A percentile compares a stretch with the other conserved stretches of the same genome.
phyloP scores from a whole-genome alignment of 306 rosid genomes.

The Cucurbita maxima region DNA sequence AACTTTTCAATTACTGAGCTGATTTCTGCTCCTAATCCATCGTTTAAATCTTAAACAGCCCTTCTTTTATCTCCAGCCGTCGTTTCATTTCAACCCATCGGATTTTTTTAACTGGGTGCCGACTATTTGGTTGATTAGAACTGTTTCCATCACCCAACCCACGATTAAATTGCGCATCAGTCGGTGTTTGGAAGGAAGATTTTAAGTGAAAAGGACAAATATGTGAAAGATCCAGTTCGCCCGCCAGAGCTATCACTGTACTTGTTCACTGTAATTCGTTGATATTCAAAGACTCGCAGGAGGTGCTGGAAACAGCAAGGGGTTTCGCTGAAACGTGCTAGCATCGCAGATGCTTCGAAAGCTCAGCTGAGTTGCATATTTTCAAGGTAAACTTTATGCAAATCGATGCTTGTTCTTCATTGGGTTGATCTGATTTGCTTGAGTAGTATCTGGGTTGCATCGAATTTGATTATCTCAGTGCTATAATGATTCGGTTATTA shows the following conservation, averaged over 20 bases:
- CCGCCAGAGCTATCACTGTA: background rate
- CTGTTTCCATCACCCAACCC: background rate
- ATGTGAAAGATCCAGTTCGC: conserved; percentile 16
- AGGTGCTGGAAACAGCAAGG: background rate
- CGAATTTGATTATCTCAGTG: conserved; percentile 1
- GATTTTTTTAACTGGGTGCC: background rate
- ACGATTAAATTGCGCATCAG: background rate
- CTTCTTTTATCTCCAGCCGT: background rate
- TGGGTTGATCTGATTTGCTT: conserved; percentile 13
- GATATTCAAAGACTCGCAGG: background rate
- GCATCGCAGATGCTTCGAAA: conserved; percentile 11
- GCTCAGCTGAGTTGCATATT: conserved; percentile 3
- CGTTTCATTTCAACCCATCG: background rate
- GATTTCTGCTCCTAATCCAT: background rate
- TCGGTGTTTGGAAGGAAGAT: background rate
- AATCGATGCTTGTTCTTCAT: conserved; percentile 16
- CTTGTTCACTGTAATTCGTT: background rate
- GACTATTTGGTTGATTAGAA: background rate
- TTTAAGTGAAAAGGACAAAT: conserved; percentile 6
- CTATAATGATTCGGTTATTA: background rate
- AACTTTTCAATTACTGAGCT: background rate
- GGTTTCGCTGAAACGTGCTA: conserved; percentile 2
- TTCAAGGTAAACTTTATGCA: conserved; percentile 12
- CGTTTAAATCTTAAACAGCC: background rate
- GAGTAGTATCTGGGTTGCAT: conserved; percentile 21